A percentile compares a stretch with the other conserved stretches of the same genome.
phyloP scores from a whole-genome alignment of 2,329 filamentous ascomycete genomes.

The Paecilomyces variotii region DNA sequence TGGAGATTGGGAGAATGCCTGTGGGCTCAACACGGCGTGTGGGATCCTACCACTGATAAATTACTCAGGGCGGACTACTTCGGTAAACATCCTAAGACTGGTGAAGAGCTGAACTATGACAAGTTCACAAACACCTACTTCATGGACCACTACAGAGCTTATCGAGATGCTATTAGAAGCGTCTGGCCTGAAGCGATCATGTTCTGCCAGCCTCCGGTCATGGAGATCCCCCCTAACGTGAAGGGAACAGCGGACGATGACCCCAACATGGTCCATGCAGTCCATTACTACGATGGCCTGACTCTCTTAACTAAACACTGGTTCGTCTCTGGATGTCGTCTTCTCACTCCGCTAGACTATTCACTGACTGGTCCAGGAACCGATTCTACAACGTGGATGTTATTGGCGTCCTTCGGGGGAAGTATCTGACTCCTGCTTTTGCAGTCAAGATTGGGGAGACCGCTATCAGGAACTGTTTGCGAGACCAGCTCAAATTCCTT shows the following conservation, averaged over 20 bases:
- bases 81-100: conserved; percentile 64
- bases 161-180: conserved; percentile 63
- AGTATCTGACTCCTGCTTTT: conserved; percentile 81
- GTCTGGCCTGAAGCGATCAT: conserved; percentile 76
- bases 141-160: conserved; percentile 73
- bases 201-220: conserved; percentile 82
- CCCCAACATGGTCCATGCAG: conserved; percentile 80
- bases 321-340: conserved; percentile 31
- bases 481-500: conserved; percentile 76
- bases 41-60: conserved; percentile 72
- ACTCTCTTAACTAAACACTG: conserved; percentile 97
- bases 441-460: conserved; percentile 88
- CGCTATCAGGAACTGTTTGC: conserved; percentile 88
- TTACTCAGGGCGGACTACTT: conserved; percentile 85
- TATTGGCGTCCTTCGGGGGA: conserved; percentile 79
- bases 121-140: conserved; percentile 89
- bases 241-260: conserved; percentile 87
- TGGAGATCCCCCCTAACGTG: conserved; percentile 82
- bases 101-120: conserved; percentile 67
- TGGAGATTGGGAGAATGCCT: conserved; percentile 94
- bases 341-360: neutral
- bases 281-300: conserved; percentile 94
- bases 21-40: conserved; percentile 95
- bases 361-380: conserved; percentile 48
- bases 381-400: conserved; percentile 95